Evolutionary conservation across 345 rosid species (phyloP), one percentile per base, ranked within the genome.

Genomic region (Moricandia moricandioides): DNA sequence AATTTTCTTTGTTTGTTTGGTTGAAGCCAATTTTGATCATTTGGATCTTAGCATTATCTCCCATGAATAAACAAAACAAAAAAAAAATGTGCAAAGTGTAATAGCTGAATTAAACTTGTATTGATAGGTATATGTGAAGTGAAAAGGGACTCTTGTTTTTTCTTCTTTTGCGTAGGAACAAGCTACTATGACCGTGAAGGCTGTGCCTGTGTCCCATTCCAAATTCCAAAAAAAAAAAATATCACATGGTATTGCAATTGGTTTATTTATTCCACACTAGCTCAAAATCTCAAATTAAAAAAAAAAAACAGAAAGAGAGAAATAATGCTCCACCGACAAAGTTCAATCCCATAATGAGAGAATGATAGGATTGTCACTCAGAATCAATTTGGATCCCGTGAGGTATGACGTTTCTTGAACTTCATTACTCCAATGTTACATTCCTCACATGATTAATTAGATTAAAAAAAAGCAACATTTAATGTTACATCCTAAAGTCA

Each of bases 291-390:
- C 27, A 67, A 33, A 17, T 49, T 35, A 35, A 37, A 58, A 76
- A 69, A n/a, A n/a, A 76, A 76, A 69, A 62, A 40, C 21, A 70
- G 60, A 63, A 52, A 54, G 52, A 45, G 17, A 13, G 52, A 45
- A 45, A 5, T 17, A 54, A 18, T 63, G 3, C 52, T 56, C 66
- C 80, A 70, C 80, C 80, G 75, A 76, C 80, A 69, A 52, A 27
- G n/a, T 67, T 29, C 12, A 43, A 47, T 9, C 14, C 74, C 56
- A 27, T 1, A 26, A 16, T 4, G 12, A 68, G 12, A 68, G 14
- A 60, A n/a, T 27, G 52, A 60, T 49, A 51, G 2, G 37, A 62
- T 55, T 40, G 51, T 49, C 24, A 49, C 9, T 49, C 52, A n/a
- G 13, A 45, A n/a, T 45, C 16, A 45, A n/a, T 13, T 30, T 49